These are phyloP conservation scores for Xerocomus spinulosus DNA, from an alignment of 768 basidiomycete species.

Conservation along the genomic window DNA sequence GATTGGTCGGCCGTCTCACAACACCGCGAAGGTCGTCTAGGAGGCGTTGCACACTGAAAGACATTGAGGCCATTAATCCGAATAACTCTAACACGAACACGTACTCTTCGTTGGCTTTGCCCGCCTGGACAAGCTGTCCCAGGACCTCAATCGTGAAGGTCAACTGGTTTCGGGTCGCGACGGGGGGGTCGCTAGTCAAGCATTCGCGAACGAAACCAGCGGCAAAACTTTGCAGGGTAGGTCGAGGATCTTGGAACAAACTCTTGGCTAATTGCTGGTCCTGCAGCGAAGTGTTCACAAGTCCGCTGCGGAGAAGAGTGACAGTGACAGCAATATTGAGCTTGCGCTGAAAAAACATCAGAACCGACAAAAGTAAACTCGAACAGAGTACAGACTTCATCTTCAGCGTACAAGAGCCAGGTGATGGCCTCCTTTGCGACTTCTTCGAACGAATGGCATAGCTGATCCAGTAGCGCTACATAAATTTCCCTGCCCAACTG, in stretches of 20 bases:
- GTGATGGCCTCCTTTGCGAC: constrained; percentile 95
- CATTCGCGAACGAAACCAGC: constrained; percentile 85
- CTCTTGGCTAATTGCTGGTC: constrained; percentile 90
- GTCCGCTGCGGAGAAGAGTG: constrained; percentile 77
- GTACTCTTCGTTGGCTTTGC: constrained; percentile 83
- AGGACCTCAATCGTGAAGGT: constrained; percentile 77
- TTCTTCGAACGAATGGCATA: constrained; percentile 86
- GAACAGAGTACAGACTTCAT: constrained; percentile 59
- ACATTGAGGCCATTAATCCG: background rate
- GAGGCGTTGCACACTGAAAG: constrained; percentile 56
- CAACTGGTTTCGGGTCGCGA: constrained; percentile 77
- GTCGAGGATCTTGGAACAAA: constrained; percentile 71
- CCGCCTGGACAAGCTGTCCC: constrained; percentile 61
- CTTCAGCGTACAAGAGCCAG: constrained; percentile 95
- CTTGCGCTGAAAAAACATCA: constrained; percentile 63
- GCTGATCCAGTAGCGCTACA: constrained; percentile 79
- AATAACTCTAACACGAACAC: constrained; percentile 29
- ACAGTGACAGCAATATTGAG: constrained; percentile 93
- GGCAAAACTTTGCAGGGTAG: constrained; percentile 74
- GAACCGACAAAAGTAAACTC: background rate
- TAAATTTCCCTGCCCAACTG: constrained; percentile 91
- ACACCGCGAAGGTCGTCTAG: constrained; percentile 79
- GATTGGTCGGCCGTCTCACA: constrained; percentile 43
- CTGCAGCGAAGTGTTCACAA: constrained; percentile 71
- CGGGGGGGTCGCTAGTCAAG: constrained; percentile 72